Evolutionary conservation across 352 stramenopile genomes (phyloP).

Genomic region (Globisporangium alternatum): DNA sequence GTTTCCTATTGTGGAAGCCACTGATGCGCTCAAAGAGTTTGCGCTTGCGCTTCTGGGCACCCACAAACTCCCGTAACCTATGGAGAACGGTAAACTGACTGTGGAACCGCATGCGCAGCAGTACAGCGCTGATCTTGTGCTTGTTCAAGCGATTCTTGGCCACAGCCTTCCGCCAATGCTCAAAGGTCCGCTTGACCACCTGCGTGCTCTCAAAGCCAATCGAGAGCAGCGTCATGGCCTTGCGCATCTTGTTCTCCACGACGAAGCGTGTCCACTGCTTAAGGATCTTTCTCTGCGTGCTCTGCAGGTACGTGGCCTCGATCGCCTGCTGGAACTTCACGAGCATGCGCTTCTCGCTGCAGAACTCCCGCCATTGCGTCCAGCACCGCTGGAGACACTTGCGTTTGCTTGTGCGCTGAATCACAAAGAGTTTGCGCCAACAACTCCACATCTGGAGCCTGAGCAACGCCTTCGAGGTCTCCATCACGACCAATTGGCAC

Average conservation of each 20-base stretch:
- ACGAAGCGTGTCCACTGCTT: conserved; percentile 30
- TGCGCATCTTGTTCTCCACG: conserved; percentile 26
- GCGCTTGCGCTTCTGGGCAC: conserved; percentile 13
- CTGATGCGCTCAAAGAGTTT: not conserved
- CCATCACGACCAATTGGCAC: conserved; percentile 1
- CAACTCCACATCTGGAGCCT: conserved; percentile 27
- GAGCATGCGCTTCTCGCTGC: conserved; percentile 14
- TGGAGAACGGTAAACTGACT: conserved; percentile 24
- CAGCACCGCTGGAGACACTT: conserved; percentile 26
- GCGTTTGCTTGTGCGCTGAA: conserved; percentile 19
- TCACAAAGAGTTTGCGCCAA: conserved; percentile 40
- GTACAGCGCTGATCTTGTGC: conserved; percentile 19
- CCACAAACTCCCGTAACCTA: conserved; percentile 8
- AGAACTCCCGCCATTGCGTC: conserved; percentile 20
- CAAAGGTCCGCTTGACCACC: conserved; percentile 18
- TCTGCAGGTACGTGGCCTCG: conserved; percentile 17
- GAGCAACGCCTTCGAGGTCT: not conserved
- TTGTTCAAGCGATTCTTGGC: conserved; percentile 13
- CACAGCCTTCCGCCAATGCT: conserved; percentile 22
- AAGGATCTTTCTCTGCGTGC: conserved; percentile 19
- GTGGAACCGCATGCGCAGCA: conserved; percentile 28
- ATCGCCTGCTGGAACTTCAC: conserved; percentile 24
- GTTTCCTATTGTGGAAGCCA: not conserved
- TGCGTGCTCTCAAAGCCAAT: conserved; percentile 22
- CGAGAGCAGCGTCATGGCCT: conserved; percentile 28